Percentiles rank a stretch among this genome's conserved stretches.
Conservation (phyloP, 2,329 filamentous ascomycete genomes). For the Colletotrichum musicola region DNA sequence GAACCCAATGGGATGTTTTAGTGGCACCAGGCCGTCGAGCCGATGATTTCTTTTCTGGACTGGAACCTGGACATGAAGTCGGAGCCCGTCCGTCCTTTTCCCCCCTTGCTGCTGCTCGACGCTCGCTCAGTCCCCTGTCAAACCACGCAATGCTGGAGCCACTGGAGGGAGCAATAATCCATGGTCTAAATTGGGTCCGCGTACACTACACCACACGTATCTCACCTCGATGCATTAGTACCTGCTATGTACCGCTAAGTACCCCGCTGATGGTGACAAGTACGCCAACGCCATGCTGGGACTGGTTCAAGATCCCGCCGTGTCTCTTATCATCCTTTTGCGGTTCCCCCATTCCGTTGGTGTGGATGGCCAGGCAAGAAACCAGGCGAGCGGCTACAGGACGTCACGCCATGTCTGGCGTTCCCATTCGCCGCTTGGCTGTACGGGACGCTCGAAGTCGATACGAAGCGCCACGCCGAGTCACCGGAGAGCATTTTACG, state of each 20-base stretch:
- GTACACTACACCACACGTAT: no score
- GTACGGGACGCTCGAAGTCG: neutral
- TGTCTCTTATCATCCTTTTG: neutral
- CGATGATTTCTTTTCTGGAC: neutral
- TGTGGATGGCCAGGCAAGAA: neutral
- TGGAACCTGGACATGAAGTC: neutral
- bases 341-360: neutral
- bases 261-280: neutral
- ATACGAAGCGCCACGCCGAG: conserved; percentile 15
- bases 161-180: neutral
- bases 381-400: neutral
- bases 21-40: conserved; percentile 11
- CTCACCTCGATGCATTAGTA: neutral
- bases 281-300: neutral
- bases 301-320: neutral
- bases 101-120: conserved; percentile 14
- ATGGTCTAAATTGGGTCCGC: conserved; percentile 10
- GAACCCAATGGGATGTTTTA: conserved; percentile 25
- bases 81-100: neutral
- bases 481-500: neutral
- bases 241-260: conserved; percentile 11
- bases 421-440: neutral
- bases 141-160: conserved; percentile 30
- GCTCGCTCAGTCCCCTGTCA: conserved; percentile 19
- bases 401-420: conserved; percentile 11